Evolutionary conservation across 2,329 filamentous ascomycete genomes (phyloP), one percentile per base, ranked within the genome.

Genomic region (Aspergillus sp.): DNA sequence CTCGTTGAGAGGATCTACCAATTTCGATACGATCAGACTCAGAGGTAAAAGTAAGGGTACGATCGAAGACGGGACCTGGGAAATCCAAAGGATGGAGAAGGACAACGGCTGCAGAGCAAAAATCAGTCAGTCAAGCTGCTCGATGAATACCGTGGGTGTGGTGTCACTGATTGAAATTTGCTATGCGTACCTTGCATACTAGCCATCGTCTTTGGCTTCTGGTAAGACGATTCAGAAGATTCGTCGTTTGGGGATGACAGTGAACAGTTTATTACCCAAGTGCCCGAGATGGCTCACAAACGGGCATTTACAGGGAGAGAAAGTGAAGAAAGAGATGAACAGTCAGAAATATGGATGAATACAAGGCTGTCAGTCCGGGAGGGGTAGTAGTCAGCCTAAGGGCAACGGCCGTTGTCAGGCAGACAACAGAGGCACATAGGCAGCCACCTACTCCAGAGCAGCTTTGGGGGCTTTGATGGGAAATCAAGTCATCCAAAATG

Each of bases 1-100:
- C 71, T 17, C 70, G 74, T 48, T 73, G 76, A 4, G 77, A 79
- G 6, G 76, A 68, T 56, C 78, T 72, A 30, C 78, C 78, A 54
- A 80, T 71, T 15, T 69, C 61, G 47, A 75, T 56, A 15, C 56
- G 40, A 45, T 70, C 69, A 39, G 64, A 62, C 20, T 65, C 59
- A 5, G 64, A 55, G 3, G 63, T 58, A 40, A 79, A 69, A 39
- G 64, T 69, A 37, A 79, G 57, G 33, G 59, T 64, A 33, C 77
- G 74, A 24, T 64, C 64, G 24, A 69, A 62, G 12, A 70, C 39
- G n/a, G 64, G 55, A 48, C 70, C 65, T 39, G 58, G 39, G 27
- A 57, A 50, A 49, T 66, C 63, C 42, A 74, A 48, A 8, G 72
- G 69, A 50, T 61, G 49, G 19, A 78, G 70, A 19, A 66, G 69